phyloP scores from a whole-genome alignment of 1,284 basidiomycete species.

The Ganoderma lucidum region DNA sequence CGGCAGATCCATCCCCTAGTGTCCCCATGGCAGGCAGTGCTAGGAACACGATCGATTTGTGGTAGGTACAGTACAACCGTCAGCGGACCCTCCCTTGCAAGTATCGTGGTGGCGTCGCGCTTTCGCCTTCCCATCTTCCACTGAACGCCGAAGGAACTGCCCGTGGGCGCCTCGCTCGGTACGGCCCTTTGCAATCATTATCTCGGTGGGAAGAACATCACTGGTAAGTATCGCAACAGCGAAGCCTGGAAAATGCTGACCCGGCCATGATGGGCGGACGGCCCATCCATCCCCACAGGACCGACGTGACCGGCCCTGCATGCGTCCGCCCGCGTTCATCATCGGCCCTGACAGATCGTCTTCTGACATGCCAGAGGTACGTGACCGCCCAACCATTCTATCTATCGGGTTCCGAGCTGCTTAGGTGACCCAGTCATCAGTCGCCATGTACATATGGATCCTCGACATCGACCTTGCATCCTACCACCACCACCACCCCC shows the following conservation, averaged over 20 bases:
- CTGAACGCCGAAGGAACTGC: not conserved
- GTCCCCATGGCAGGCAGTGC: not conserved
- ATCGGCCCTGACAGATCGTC: slow-evolving; percentile 1
- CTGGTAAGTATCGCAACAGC: not conserved
- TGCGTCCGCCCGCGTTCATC: not conserved
- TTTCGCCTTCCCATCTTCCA: not conserved
- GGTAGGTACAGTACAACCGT: not conserved
- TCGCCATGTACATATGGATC: not conserved
- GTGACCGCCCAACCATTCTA: not conserved
- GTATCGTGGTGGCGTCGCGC: not conserved
- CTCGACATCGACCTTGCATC: not conserved
- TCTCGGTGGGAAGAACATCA: not conserved
- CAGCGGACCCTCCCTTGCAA: not conserved
- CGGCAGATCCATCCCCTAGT: not conserved
- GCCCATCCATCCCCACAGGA: not conserved
- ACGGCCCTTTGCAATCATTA: not conserved
- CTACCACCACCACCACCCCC: not conserved
- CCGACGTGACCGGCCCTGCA: not conserved
- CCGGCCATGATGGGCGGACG: not conserved
- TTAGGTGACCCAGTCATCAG: not conserved
- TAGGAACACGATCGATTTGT: not conserved
- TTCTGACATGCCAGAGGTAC: not conserved
- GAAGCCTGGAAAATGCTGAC: not conserved
- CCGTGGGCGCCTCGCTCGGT: not conserved
- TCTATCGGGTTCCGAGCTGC: slow-evolving; percentile 7